phyloP scores from a whole-genome alignment of 2,329 filamentous ascomycete genomes.

The Zelopaecilomyces penicillatus region DNA sequence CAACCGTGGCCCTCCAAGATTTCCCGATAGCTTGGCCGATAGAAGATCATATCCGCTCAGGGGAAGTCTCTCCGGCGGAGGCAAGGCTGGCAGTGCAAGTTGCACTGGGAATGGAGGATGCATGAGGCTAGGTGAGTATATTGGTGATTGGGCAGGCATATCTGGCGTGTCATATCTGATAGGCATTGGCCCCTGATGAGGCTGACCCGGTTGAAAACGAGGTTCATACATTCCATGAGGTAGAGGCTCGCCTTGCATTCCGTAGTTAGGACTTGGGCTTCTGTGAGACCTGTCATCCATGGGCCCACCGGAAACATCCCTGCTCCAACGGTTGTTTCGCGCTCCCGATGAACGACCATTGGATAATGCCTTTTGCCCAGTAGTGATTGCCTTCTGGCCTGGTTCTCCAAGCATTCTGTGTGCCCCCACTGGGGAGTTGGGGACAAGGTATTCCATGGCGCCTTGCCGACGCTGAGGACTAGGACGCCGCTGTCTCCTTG shows the following conservation, averaged over 20 bases:
- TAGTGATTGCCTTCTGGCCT: not conserved
- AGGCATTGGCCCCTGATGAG: not conserved
- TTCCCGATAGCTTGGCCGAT: constrained; percentile 40
- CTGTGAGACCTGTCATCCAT: no score
- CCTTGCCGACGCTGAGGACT: constrained; percentile 11
- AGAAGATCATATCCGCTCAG: constrained; percentile 55
- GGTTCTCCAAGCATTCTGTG: constrained; percentile 2
- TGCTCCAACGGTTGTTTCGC: no score
- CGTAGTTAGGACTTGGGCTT: no score
- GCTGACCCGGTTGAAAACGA: not conserved
- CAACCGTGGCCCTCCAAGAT: constrained; percentile 19
- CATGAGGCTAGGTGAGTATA: constrained; percentile 2
- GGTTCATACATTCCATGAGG: not conserved
- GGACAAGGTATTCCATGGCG: constrained; percentile 13
- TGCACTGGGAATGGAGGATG: not conserved
- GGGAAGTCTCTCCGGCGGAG: constrained; percentile 30
- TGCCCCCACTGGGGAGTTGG: constrained; percentile 6
- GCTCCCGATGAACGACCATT: no score
- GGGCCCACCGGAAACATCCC: no score
- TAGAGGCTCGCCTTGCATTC: no score
- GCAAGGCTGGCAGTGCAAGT: constrained; percentile 2
- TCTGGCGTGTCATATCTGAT: constrained; percentile 6
- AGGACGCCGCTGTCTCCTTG: not conserved
- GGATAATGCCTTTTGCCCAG: no score
- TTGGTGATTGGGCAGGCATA: constrained; percentile 1